Conservation (phyloP, 805 yeast genomes). For the Phaffomyces antillensis region DNA sequence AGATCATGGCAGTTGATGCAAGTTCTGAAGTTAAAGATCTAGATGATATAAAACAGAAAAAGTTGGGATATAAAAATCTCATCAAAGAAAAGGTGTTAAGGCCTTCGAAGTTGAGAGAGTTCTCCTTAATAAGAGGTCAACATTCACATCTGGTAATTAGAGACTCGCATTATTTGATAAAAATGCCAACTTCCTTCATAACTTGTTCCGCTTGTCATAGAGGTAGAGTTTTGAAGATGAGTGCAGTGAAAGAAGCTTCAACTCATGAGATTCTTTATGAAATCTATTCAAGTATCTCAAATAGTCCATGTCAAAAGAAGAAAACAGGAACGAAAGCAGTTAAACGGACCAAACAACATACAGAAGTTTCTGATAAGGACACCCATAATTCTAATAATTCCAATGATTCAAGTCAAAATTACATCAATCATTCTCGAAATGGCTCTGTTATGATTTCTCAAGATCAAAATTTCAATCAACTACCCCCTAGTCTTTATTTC, state of each 20-base stretch:
- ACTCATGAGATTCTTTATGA: slow-evolving; percentile 18
- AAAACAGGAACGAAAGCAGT: too few species aligned
- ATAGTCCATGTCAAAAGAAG: slow-evolving; percentile 18
- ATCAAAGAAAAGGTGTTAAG: slow-evolving; percentile 22
- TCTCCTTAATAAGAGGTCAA: slow-evolving; percentile 12
- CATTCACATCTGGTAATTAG: slow-evolving; percentile 24
- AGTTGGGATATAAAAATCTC: slow-evolving; percentile 18
- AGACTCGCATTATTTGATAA: slow-evolving; percentile 22
- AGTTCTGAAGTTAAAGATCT: not conserved
- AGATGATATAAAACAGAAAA: slow-evolving; percentile 14
- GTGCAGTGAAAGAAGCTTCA: slow-evolving; percentile 14
- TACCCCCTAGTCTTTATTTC: too few species aligned
- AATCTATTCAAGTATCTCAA: slow-evolving; percentile 17
- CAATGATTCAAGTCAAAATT: too few species aligned
- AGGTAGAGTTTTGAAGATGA: slow-evolving; percentile 21
- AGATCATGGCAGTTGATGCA: not conserved
- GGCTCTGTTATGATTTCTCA: too few species aligned
- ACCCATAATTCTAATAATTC: not conserved
- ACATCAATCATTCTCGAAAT: too few species aligned
- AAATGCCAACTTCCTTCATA: slow-evolving; percentile 21
- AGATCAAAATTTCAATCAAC: too few species aligned
- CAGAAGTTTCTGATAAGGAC: not conserved
- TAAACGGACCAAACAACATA: not conserved
- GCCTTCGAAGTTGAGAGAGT: slow-evolving; percentile 19
- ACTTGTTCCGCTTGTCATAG: slow-evolving; percentile 24